A percentile compares a stretch with the other conserved stretches of the same genome.
These are phyloP conservation scores for Centrapalus pauciflorus DNA, from an alignment of 129 eudicot species.

Conservation along the genomic window DNA sequence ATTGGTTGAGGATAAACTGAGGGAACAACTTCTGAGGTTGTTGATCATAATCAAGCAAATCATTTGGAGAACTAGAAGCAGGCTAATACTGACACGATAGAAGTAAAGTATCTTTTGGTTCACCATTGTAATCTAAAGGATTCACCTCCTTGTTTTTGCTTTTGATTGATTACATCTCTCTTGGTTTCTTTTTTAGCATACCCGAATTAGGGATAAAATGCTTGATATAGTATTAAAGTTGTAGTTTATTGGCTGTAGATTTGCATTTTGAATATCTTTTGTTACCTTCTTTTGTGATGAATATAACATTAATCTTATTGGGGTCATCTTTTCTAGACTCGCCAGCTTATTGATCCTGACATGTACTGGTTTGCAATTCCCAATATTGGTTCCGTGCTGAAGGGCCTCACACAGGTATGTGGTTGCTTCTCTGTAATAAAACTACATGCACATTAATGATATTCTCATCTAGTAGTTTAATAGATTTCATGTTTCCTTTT, in stretches of 20 bases:
- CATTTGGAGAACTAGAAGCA: background rate
- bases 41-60: background rate
- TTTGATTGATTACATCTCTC: background rate
- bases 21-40: background rate
- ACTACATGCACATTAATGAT: background rate
- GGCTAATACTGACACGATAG: background rate
- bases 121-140: too few relatives aligned
- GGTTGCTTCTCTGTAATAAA: background rate
- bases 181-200: background rate
- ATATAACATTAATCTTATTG: background rate
- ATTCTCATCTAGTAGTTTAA: background rate
- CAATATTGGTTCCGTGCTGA: constrained; percentile 78
- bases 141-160: background rate
- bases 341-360: constrained; percentile 87
- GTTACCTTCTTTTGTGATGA: background rate
- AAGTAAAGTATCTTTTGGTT: background rate
- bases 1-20: background rate
- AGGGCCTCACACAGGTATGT: constrained; percentile 82
- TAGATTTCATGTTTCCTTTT: background rate
- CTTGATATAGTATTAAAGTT: background rate
- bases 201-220: background rate
- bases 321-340: constrained; percentile 47
- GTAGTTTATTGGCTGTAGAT: background rate
- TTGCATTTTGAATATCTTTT: background rate
- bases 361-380: constrained; percentile 99